Conservation (phyloP, 2,329 filamentous ascomycete genomes). For the Epichloe sylvatica region DNA sequence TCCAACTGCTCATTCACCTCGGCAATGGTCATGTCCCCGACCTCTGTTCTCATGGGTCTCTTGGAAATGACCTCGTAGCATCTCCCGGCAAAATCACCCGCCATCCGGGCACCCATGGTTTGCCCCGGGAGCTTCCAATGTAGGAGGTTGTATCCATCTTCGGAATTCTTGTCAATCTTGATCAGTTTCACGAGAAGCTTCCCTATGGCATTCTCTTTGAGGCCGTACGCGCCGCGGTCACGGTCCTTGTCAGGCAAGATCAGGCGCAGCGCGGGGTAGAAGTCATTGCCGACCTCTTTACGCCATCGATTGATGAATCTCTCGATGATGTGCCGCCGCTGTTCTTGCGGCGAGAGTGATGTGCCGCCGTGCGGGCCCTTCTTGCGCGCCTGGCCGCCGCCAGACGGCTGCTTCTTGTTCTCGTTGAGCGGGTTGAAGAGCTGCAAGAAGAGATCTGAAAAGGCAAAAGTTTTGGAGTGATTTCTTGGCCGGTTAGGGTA, state of each 20-base stretch:
- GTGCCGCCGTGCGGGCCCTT: slow-evolving; percentile 43
- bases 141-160: slow-evolving; percentile 71
- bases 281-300: slow-evolving; percentile 74
- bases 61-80: slow-evolving; percentile 81
- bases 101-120: slow-evolving; percentile 46
- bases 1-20: slow-evolving; percentile 85
- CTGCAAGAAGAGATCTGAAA: slow-evolving; percentile 61
- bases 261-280: slow-evolving; percentile 83
- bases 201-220: slow-evolving; percentile 85
- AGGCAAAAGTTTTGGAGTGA: slow-evolving; percentile 62
- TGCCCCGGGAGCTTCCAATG: slow-evolving; percentile 87
- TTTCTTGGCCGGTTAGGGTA: slow-evolving; percentile 77
- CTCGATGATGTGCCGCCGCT: slow-evolving; percentile 67
- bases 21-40: slow-evolving; percentile 69
- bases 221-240: slow-evolving; percentile 79
- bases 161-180: slow-evolving; percentile 80
- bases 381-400: slow-evolving; percentile 38
- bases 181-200: slow-evolving; percentile 84
- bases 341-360: slow-evolving; percentile 58
- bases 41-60: slow-evolving; percentile 57
- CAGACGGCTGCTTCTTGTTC: slow-evolving; percentile 61
- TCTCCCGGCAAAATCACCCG: slow-evolving; percentile 82
- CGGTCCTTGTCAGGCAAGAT: slow-evolving; percentile 89
- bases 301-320: slow-evolving; percentile 81
- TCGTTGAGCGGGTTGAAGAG: slow-evolving; percentile 73